Evolutionary conservation across 345 rosid genomes (phyloP), one percentile per base, ranked within the genome.

Genomic region (Aurinia saxatilis): DNA sequence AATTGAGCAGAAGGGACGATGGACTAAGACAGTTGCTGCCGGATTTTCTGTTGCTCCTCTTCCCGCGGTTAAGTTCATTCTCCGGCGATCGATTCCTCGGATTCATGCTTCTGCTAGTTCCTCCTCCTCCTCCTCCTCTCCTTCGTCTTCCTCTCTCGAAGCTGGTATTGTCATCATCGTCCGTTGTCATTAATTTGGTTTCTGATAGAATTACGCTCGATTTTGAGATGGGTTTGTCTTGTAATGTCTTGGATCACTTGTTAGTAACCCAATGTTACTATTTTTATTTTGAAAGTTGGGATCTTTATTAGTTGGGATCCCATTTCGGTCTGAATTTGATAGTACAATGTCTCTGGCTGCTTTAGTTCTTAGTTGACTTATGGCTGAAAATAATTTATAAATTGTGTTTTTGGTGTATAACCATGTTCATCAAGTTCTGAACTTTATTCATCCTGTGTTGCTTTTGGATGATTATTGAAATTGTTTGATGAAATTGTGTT

Each of bases 131-230:
- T 23, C 1, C 54, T 77, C 88, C 27, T 50, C 61, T 21, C 71
- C 71, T 48, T 71, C 52, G 18, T 84, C 88, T 67, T 80, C 90
- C 14, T 83, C 95, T 50, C 71, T 84, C n/a, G 81, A 74, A 46
- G 66, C 89, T 64, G 91, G 73, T 73, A 62, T 6, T 39, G 83
- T 77, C 29, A 44, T 45, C 56, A 70, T 70, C 40, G 12, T 33
- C 11, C 36, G n/a, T 42, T 23, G 13, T 47, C 36, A 57, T 44
- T 7, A n/a, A 16, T 66, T 50, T 13, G 23, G 13, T 55, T 33
- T 44, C 4, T 63, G 21, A 18, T 9, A 30, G 36, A 40, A 17
- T 19, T 6, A 36, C 15, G 30, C 23, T 45, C 23, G 53, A 2
- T 3, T 15, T 12, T 19, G 13, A 46, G 41, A 5, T 27, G 37